Evolutionary conservation across 2,329 filamentous ascomycete species (phyloP), one percentile per base, ranked within the genome.

Genomic region (Cytospora mali): DNA sequence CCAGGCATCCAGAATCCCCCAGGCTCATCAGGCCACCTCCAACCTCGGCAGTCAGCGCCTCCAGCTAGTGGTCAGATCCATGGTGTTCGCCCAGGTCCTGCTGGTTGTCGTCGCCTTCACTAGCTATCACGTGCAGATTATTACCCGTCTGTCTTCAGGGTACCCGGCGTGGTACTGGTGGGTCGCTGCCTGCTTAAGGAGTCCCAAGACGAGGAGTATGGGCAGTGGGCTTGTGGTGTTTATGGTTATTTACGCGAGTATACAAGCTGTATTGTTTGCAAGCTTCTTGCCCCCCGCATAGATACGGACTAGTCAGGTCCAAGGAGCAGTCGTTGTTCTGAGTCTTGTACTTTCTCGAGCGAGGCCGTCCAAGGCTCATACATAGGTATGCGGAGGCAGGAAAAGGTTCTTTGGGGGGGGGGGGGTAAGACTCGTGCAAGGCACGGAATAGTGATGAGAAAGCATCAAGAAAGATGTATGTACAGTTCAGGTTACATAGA

Each of bases 121-220:
- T 14, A 92, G 80, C 66, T 96, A 96, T 72, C 95, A 99, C 72
- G 90, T 97, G 28, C 95, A 99, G 75, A 96, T 99, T 68, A 89
- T 98, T 70, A 96, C 90, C 51, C 86, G 95, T 27, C 83, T 99
- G 18, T 89, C 92, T 1, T 97, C 93, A 0, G 94, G 88, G 0
- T 97, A 94, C 74, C 91, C 93, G 1, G 76, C 95, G 21, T 97
- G 93, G 92, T 95, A 97, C 73, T 88, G 90, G 81, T 92, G 89
- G 81, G 73, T 96, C 46, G 91, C 90, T 0, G 77, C 76, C 4
- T 75, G 73, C 35, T 69, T 85, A 7, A 68, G 74, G 52, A 72
- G 76, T 27, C 68, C 70, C 11, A 71, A 72, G 28, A 72, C 62
- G 49, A 55, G 66, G n/a, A 54, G 35, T 11, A 58, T 66, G 4